Percentiles rank a stretch among this genome's conserved stretches.
Conservation (phyloP, 2,329 filamentous ascomycete species). For the Fusarium xylarioides region DNA sequence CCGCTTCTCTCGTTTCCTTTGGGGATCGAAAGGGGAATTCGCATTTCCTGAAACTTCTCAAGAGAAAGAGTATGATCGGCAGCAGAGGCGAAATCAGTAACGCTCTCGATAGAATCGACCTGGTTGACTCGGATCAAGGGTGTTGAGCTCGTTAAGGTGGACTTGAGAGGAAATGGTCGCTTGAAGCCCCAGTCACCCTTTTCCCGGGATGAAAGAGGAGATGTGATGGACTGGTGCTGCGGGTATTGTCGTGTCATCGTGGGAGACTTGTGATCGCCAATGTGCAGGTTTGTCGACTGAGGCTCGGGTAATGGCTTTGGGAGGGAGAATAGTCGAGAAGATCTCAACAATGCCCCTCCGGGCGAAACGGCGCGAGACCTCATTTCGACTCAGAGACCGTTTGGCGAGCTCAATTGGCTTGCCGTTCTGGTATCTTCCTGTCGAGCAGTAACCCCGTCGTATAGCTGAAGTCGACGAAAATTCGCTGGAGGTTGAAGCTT, state of each 20-base stretch:
- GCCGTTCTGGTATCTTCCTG: conserved; percentile 33
- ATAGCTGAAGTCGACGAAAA: conserved; percentile 42
- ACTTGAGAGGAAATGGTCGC: conserved; percentile 79
- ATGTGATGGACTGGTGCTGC: conserved; percentile 84
- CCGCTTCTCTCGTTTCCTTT: conserved; percentile 35
- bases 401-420: conserved; percentile 46
- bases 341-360: conserved; percentile 77
- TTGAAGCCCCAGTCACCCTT: conserved; percentile 95
- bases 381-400: conserved; percentile 45
- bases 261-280: conserved; percentile 49
- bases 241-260: conserved; percentile 76
- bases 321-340: conserved; percentile 89
- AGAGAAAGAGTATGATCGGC: conserved; percentile 83
- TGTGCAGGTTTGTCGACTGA: conserved; percentile 54
- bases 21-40: conserved; percentile 73
- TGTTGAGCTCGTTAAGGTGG: conserved; percentile 76
- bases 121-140: conserved; percentile 79
- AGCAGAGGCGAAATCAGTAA: conserved; percentile 88
- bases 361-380: conserved; percentile 59
- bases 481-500: conserved; percentile 41
- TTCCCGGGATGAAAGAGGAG: conserved; percentile 74
- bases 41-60: conserved; percentile 86
- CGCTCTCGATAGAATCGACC: conserved; percentile 84
- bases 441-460: conserved; percentile 20
- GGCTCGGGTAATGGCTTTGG: conserved; percentile 78